Evolutionary conservation across 352 stramenopile species (phyloP), one percentile per base, ranked within the genome.

Genomic region (Phytophthora ramorum): DNA sequence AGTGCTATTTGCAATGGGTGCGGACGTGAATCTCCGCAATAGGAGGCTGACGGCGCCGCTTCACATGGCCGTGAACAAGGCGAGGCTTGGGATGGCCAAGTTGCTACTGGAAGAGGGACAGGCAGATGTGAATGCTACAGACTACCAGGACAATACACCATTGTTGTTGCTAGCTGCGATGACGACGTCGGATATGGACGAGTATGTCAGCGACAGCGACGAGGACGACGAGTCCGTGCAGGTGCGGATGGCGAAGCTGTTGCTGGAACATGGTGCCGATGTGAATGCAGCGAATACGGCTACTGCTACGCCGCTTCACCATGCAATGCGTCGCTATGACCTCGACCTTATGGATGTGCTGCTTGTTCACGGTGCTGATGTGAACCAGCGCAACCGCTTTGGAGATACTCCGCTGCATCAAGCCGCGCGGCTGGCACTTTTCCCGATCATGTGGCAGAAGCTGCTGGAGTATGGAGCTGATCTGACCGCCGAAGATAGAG

Each of bases 351-450:
- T 78, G 61, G 66, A 75, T 20, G 35, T 73, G 41, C 41, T 78
- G 24, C 60, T 78, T 19, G 61, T 44, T 10, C 58, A 69, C n/a
- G 70, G 70, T 3, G 66, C 66, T 1, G 61, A 75, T 28, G 66
- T 70, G 37, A 78, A 75, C 55, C 50, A 66, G 22, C 49, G 58
- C 48, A 79, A 76, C 38, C 46, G 52, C 9, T 79, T 76, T 22
- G 71, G 71, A 12, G 71, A 79, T 61, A 67, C 71, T 9, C 71
- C 71, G 10, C 50, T 79, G 46, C 70, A 78, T 24, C 70, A 78
- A 19, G 65, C 65, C 3, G 70, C 65, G 4, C 65, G 65, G 14
- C 46, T 78, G 26, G 70, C 70, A 4, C 53, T 78, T 8, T 63
- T 61, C 32, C 65, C 70, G 13, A 38, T 57, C n/a, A 73, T 75